Evolutionary conservation across 2,329 filamentous ascomycete genomes (phyloP).

Genomic region (Botrytis hyacinthi): DNA sequence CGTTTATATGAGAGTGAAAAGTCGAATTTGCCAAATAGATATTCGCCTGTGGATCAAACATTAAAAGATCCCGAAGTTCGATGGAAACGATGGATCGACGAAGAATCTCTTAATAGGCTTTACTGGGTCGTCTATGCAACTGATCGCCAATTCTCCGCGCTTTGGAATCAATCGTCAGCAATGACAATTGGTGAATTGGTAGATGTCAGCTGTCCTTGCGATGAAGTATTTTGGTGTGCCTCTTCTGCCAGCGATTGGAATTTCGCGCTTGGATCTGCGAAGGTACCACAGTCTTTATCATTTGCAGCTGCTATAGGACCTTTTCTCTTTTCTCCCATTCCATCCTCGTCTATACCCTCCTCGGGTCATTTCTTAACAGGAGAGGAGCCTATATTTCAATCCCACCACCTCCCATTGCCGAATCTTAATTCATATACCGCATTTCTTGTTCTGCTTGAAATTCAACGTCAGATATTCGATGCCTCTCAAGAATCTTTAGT

Average conservation of each 20-base stretch:
- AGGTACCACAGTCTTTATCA: conserved; percentile 27
- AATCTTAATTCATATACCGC: conserved; percentile 32
- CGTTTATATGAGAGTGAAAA: conserved; percentile 23
- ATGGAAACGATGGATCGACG: conserved; percentile 29
- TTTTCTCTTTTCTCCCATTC: conserved; percentile 26
- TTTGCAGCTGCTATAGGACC: conserved; percentile 31
- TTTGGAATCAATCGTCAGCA: conserved; percentile 31
- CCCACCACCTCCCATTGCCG: conserved; percentile 22
- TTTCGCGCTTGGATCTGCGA: conserved; percentile 29
- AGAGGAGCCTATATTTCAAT: not conserved
- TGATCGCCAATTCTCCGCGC: conserved; percentile 31
- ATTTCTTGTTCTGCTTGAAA: conserved; percentile 30
- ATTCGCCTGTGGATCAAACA: not conserved
- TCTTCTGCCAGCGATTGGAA: conserved; percentile 32
- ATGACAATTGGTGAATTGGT: conserved; percentile 31
- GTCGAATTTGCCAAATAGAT: not conserved
- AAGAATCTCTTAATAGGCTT: conserved; percentile 30
- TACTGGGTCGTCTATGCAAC: conserved; percentile 32
- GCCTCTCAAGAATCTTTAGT: conserved; percentile 29
- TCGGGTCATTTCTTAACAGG: not conserved
- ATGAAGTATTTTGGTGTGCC: conserved; percentile 33
- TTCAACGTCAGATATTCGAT: conserved; percentile 28
- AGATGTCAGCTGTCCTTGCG: conserved; percentile 30
- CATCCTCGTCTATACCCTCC: not conserved
- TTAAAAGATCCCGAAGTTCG: conserved; percentile 21